Conservation (phyloP, 2,329 filamentous ascomycete genomes). For the Monosporascus sp. region DNA sequence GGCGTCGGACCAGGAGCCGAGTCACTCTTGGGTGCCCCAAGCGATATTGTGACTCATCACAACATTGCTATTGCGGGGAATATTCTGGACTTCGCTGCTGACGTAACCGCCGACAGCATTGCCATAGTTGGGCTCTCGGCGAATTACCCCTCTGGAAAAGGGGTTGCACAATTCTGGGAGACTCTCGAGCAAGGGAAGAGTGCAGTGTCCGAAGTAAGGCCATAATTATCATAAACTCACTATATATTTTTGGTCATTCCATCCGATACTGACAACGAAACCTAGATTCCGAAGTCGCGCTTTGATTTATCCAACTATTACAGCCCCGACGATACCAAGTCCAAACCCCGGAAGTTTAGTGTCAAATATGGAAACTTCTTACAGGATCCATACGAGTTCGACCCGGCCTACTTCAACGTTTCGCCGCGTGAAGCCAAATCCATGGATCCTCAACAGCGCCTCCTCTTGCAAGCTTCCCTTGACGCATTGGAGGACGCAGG, state of each 20-base stretch:
- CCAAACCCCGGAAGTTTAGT: neutral
- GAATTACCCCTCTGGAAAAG: constrained; percentile 7
- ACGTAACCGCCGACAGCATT: constrained; percentile 4
- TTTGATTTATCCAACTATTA: constrained; percentile 5
- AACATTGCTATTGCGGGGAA: neutral
- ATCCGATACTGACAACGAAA: no score
- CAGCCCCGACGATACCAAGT: neutral
- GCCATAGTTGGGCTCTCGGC: constrained; percentile 11
- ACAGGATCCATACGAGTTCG: constrained; percentile 12
- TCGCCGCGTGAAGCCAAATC: constrained; percentile 15
- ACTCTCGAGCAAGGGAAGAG: constrained; percentile 7
- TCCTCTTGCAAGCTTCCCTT: constrained; percentile 11
- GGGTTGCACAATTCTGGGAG: constrained; percentile 7
- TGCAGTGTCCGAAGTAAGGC: constrained; percentile 6
- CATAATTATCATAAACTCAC: neutral
- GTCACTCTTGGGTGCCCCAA: neutral
- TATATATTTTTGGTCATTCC: neutral
- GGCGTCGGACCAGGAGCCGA: neutral
- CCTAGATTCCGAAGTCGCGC: constrained; percentile 9
- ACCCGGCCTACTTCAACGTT: constrained; percentile 12
- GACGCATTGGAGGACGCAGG: constrained; percentile 18
- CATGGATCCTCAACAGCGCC: constrained; percentile 18
- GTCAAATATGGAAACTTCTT: constrained; percentile 11
- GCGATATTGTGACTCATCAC: neutral
- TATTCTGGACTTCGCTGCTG: neutral